A percentile compares a stretch with the other conserved stretches of the same genome.
Evolutionary conservation across 805 yeast species (phyloP).

Genomic region (Lachancea cidri): DNA sequence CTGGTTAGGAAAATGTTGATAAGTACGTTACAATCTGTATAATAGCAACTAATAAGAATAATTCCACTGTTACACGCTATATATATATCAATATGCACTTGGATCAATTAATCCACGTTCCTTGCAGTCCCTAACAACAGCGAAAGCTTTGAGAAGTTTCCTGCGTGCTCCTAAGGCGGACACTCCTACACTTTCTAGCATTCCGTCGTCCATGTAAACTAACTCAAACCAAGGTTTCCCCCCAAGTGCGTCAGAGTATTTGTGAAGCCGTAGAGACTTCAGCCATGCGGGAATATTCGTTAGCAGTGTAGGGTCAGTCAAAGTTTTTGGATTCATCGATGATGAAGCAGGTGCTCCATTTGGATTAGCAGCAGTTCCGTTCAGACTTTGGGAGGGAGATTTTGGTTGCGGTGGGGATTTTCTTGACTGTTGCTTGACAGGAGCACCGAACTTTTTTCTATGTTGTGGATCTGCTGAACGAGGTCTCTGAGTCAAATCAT

Average conservation of each 20-base stretch:
- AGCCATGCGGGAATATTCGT: constrained; percentile 89
- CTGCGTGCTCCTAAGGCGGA: constrained; percentile 94
- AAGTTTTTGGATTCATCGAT: constrained; percentile 43
- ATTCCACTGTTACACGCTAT: neutral
- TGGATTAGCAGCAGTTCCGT: neutral
- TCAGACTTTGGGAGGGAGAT: constrained; percentile 27
- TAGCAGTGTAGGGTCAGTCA: constrained; percentile 51
- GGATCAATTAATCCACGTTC: constrained; percentile 35
- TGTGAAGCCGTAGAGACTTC: constrained; percentile 82
- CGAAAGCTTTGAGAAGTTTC: constrained; percentile 87
- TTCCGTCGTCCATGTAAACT: constrained; percentile 62
- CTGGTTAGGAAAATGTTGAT: constrained; percentile 40
- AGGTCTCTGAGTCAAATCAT: constrained; percentile 37
- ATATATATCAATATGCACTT: constrained; percentile 15
- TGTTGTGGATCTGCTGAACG: constrained; percentile 39
- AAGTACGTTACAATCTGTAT: constrained; percentile 1
- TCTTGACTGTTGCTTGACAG: constrained; percentile 13
- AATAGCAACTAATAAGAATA: neutral
- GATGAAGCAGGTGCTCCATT: constrained; percentile 6
- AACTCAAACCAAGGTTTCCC: constrained; percentile 74
- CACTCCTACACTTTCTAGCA: constrained; percentile 76
- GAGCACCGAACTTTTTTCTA: constrained; percentile 9
- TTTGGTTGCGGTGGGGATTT: constrained; percentile 24
- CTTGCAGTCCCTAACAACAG: constrained; percentile 61
- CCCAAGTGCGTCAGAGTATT: constrained; percentile 81